Conservation (phyloP, 495 filamentous ascomycete genomes). For the Penicillium steckii region DNA sequence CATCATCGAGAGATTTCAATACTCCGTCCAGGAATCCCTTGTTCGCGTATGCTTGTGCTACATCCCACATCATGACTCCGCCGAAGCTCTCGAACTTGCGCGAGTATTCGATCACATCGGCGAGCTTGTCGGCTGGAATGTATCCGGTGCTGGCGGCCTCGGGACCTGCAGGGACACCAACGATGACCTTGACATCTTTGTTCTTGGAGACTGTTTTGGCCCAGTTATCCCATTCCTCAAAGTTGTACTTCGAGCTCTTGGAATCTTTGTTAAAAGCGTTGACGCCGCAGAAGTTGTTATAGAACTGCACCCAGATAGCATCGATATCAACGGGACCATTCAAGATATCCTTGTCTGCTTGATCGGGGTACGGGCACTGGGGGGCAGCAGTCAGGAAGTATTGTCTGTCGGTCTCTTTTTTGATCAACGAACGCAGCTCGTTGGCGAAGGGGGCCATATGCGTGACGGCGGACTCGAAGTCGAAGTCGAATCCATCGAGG, state of each 20-base stretch:
- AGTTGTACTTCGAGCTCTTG: slow-evolving; percentile 63
- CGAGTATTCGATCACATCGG: slow-evolving; percentile 47
- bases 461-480: slow-evolving; percentile 53
- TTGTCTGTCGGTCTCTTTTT: slow-evolving; percentile 45
- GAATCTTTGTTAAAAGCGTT: slow-evolving; percentile 46
- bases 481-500: slow-evolving; percentile 73
- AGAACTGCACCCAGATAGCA: slow-evolving; percentile 71
- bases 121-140: slow-evolving; percentile 41
- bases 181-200: slow-evolving; percentile 59
- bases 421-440: slow-evolving; percentile 53
- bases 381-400: slow-evolving; percentile 67
- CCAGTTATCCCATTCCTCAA: slow-evolving; percentile 70
- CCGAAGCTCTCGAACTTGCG: slow-evolving; percentile 61
- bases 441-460: slow-evolving; percentile 57
- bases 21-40: slow-evolving; percentile 52
- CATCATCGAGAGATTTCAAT: slow-evolving; percentile 23
- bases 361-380: slow-evolving; percentile 66
- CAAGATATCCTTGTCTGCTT: slow-evolving; percentile 56
- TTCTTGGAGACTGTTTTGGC: slow-evolving; percentile 61
- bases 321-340: slow-evolving; percentile 54
- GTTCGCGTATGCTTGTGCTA: slow-evolving; percentile 59
- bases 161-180: slow-evolving; percentile 64
- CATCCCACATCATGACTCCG: slow-evolving; percentile 74
- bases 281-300: slow-evolving; percentile 71
- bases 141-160: slow-evolving; percentile 61